A percentile compares a stretch with the other conserved stretches of the same genome.
These are phyloP conservation scores for Inga leiocalycina DNA, from an alignment of 306 rosid genomes.

Conservation along the genomic window DNA sequence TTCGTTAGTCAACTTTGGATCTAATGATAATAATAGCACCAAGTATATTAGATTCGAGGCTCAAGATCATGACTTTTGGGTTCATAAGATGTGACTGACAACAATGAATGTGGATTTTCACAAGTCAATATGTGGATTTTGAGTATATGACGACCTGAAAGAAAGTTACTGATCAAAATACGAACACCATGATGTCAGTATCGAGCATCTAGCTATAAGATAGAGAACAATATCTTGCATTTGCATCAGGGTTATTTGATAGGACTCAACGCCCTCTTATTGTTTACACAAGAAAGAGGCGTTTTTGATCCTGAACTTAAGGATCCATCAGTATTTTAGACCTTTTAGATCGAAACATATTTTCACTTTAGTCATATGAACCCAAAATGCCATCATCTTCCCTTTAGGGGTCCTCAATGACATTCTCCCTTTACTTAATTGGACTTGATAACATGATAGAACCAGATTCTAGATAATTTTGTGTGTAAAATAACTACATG, in stretches of 20 bases:
- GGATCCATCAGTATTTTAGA: not conserved
- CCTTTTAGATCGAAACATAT: not conserved
- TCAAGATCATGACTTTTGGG: slow-evolving; percentile 16
- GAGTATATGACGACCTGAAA: not conserved
- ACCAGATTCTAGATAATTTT: not conserved
- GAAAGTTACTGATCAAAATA: not conserved
- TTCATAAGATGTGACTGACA: not conserved
- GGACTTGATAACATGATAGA: not conserved
- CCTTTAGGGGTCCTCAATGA: not conserved
- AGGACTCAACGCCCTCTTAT: too few species aligned
- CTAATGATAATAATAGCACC: not conserved
- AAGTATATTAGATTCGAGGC: not conserved
- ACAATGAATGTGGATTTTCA: not conserved
- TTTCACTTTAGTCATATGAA: not conserved
- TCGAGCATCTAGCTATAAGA: not conserved
- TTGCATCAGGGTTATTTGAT: not conserved
- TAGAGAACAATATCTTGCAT: not conserved
- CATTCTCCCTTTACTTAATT: not conserved
- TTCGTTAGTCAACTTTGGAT: not conserved
- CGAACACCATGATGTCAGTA: not conserved
- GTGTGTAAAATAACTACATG: not conserved
- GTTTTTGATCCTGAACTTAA: too few species aligned
- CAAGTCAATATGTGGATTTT: not conserved
- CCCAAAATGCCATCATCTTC: not conserved
- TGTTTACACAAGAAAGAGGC: too few species aligned